phyloP scores from a whole-genome alignment of 331 rosid genomes.

The Malus hybrid region DNA sequence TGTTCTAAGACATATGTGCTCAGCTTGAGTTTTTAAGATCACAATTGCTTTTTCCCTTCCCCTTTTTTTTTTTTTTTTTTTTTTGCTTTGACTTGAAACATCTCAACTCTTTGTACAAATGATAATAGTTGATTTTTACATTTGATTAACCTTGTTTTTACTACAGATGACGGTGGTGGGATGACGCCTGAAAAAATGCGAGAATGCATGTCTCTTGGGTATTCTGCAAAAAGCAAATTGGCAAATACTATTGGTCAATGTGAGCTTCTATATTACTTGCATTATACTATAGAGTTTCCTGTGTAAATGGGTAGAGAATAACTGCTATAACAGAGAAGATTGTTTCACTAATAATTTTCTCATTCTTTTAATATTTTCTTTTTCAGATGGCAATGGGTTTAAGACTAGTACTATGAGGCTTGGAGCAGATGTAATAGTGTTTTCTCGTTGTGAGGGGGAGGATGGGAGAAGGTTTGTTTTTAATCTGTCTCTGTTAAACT shows the following conservation, averaged over 20 bases:
- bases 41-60: not conserved
- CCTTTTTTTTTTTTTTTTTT: no score
- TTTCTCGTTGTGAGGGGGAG: conserved; percentile 24
- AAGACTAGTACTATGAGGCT: conserved; percentile 43
- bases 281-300: not conserved
- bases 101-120: not conserved
- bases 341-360: not conserved
- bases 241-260: conserved; percentile 44
- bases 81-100: not conserved
- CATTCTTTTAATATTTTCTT: not conserved
- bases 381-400: conserved; percentile 38
- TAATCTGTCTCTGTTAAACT: not conserved
- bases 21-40: not conserved
- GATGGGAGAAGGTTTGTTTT: conserved; percentile 16
- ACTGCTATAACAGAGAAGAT: not conserved
- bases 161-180: conserved; percentile 40
- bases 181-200: conserved; percentile 33
- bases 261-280: conserved; percentile 2
- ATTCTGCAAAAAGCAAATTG: conserved; percentile 31
- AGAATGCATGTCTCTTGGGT: conserved; percentile 44
- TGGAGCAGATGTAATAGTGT: conserved; percentile 38
- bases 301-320: not conserved
- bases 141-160: not conserved
- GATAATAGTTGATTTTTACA: not conserved
- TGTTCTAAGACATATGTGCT: not conserved